Evolutionary conservation across 2,329 filamentous ascomycete genomes (phyloP).

Genomic region (Sclerotinia glacialis): DNA sequence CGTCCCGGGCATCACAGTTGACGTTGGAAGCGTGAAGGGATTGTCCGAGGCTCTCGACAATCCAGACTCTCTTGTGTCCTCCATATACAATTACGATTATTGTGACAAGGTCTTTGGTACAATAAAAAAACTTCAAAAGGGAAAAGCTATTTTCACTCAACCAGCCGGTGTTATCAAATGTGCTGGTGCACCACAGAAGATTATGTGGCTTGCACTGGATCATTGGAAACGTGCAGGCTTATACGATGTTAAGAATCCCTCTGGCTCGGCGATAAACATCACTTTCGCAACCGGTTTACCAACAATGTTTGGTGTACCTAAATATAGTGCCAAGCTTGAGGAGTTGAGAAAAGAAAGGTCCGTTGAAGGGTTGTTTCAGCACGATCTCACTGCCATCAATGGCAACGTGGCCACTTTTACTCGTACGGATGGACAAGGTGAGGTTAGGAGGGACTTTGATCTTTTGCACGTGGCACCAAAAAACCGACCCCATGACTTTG

Average conservation of each 20-base stretch:
- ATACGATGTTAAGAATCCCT: conserved; percentile 45
- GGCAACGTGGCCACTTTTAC: conserved; percentile 54
- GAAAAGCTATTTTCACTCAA: conserved; percentile 58
- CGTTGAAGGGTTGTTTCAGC: conserved; percentile 58
- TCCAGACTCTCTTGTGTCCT: conserved; percentile 49
- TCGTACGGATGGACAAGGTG: conserved; percentile 42
- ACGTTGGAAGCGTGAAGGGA: conserved; percentile 52
- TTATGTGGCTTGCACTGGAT: conserved; percentile 61
- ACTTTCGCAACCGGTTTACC: conserved; percentile 55
- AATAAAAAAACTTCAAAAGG: conserved; percentile 49
- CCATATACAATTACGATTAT: conserved; percentile 57
- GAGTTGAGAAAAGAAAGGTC: conserved; percentile 52
- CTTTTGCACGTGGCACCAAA: conserved; percentile 57
- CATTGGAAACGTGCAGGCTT: conserved; percentile 55
- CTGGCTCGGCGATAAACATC: conserved; percentile 49
- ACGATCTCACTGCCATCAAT: conserved; percentile 53
- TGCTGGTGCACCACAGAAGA: conserved; percentile 59
- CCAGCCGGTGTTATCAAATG: conserved; percentile 59
- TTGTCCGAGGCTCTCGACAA: conserved; percentile 55
- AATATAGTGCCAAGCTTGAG: conserved; percentile 55
- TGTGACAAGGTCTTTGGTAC: conserved; percentile 52
- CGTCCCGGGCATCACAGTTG: conserved; percentile 54
- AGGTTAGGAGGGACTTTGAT: conserved; percentile 51
- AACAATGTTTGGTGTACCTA: conserved; percentile 59
- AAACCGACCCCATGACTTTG: conserved; percentile 55